A percentile compares a stretch with the other conserved stretches of the same genome.
phyloP scores from a whole-genome alignment of 345 rosid species.

The Excoecaria cochinchinensis region DNA sequence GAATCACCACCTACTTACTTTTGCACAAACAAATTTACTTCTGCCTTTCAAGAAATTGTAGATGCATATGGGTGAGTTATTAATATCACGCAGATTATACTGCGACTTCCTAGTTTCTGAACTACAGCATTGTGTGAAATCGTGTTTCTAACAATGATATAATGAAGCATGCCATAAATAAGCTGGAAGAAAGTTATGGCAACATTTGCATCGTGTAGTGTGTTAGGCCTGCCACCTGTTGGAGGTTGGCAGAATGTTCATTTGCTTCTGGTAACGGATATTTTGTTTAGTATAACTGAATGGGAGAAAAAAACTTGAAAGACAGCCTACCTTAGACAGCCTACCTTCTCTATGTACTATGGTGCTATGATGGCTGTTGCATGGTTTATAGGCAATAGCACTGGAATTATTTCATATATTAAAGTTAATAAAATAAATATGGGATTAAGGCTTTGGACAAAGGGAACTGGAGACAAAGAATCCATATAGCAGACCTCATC shows the following conservation, averaged over 20 bases:
- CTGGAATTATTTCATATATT: too few relatives aligned
- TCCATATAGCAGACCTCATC: too few relatives aligned
- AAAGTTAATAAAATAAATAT: too few relatives aligned
- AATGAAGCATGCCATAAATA: neutral
- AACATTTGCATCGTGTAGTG: neutral
- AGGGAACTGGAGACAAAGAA: too few relatives aligned
- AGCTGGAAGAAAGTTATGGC: neutral
- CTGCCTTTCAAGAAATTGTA: slow-evolving; percentile 96
- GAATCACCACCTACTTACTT: slow-evolving; percentile 91
- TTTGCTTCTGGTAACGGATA: neutral
- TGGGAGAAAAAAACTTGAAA: too few relatives aligned
- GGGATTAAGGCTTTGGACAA: too few relatives aligned
- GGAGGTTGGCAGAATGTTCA: neutral
- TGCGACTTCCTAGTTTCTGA: neutral
- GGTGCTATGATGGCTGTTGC: too few relatives aligned
- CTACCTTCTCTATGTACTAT: too few relatives aligned
- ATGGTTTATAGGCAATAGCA: too few relatives aligned
- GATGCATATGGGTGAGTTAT: slow-evolving; percentile 90
- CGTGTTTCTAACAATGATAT: neutral
- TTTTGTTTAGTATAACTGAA: neutral
- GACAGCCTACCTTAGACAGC: too few relatives aligned
- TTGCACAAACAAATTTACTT: slow-evolving; percentile 83
- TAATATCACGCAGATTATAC: neutral
- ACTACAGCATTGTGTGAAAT: neutral
- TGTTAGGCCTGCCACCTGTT: neutral